Base-by-base conservation (phyloP, 768 basidiomycete species). In the Royoungia palumana region DNA sequence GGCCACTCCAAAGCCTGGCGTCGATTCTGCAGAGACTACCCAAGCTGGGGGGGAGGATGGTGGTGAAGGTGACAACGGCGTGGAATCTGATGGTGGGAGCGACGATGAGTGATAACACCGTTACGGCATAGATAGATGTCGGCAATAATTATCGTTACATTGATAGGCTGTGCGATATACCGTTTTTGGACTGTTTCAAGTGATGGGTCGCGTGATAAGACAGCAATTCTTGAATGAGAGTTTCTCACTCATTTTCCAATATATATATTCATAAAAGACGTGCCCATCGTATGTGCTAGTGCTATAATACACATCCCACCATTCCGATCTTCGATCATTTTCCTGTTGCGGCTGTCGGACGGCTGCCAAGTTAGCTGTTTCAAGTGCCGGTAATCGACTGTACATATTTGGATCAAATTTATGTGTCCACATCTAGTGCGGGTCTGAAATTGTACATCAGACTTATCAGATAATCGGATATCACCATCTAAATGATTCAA, bases 131-230 rank as follows among this genome's bases (percentile, higher is more conserved):
- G n/a, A n/a, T n/a, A n/a, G n/a, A 25, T 25, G 22, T 41, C 13
- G 25, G 27, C 27, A 16, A 17, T 41, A 13, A 17, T 41, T 24
- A 25, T 41, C 21, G 27, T 41, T 25, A 25, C 22, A 25, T 25
- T 41, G 40, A 41, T 24, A n/a, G n/a, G 40, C 21, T 41, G 21
- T 41, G 40, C 14, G 7, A 41, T 41, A 25, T 41, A 22, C 40
- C 40, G 16, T 41, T 41, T 41, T 41, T 41, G 22, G 40, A 16
- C 40, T 41, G 40, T 41, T 41, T 41, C 40, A 41, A 24, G 40
- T 41, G 40, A 24, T 27, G 40, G 40, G 40, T 5, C 38, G 4
- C 21, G 19, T 20, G 4, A 39, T 39, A 39, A 21, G 4, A 39
- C 4, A 20, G 17, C 16, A 27, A 27, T 24, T 24, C 21, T 41